Percentiles rank a stretch among this genome's conserved stretches.
These are phyloP conservation scores for Xerocomus amazonicus DNA, from an alignment of 1,284 basidiomycete species.

Conservation along the genomic window DNA sequence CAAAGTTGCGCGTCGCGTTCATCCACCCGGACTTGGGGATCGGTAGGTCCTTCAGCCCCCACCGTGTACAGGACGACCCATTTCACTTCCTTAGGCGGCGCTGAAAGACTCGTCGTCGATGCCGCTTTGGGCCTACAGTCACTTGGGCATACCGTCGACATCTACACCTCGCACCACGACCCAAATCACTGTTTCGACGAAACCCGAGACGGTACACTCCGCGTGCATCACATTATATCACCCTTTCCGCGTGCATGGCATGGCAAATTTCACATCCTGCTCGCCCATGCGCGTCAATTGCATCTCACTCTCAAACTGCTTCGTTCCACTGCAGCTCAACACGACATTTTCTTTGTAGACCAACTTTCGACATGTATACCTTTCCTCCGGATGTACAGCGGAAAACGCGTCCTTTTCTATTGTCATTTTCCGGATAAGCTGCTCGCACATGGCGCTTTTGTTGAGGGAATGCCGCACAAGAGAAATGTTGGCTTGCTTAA, in stretches of 20 bases:
- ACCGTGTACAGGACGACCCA: background rate
- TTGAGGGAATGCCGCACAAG: constrained; percentile 45
- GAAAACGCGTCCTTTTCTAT: constrained; percentile 89
- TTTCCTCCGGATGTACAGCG: constrained; percentile 64
- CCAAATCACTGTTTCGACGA: constrained; percentile 84
- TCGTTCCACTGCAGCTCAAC: constrained; percentile 40
- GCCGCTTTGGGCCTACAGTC: constrained; percentile 86
- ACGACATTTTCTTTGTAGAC: constrained; percentile 93
- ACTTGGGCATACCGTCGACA: constrained; percentile 83
- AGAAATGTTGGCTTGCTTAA: constrained; percentile 55
- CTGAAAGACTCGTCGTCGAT: constrained; percentile 95
- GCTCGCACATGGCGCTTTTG: constrained; percentile 74
- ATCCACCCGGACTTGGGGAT: constrained; percentile 96
- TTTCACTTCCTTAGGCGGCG: constrained; percentile 66
- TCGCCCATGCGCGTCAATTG: constrained; percentile 86
- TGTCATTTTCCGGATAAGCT: constrained; percentile 98
- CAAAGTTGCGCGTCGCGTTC: constrained; percentile 64
- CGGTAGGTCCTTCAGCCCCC: constrained; percentile 50
- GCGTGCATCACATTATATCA: constrained; percentile 72
- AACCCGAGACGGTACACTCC: constrained; percentile 82
- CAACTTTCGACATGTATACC: constrained; percentile 93
- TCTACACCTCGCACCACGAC: constrained; percentile 95
- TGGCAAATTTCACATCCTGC: constrained; percentile 82
- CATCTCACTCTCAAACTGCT: constrained; percentile 65
- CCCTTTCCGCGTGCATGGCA: constrained; percentile 78